Conservation (phyloP, 805 yeast species). For the Wickerhamomyces silvicola region DNA sequence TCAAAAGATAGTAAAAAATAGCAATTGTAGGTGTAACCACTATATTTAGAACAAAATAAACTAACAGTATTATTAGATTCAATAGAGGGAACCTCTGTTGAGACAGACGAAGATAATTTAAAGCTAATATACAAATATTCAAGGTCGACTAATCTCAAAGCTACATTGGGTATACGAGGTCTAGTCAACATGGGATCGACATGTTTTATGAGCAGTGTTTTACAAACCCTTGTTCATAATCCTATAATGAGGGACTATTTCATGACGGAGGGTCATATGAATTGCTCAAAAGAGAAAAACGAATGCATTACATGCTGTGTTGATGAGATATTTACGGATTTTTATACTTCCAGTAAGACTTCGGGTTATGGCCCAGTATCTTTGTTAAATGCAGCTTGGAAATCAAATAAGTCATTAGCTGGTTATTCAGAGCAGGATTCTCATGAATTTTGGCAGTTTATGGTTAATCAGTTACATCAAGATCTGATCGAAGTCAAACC, state of each 20-base stretch:
- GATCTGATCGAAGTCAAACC: slow-evolving; percentile 22
- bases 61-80: not conserved
- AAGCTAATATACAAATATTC: slow-evolving; percentile 27
- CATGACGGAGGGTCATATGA: slow-evolving; percentile 64
- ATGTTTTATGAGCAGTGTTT: slow-evolving; percentile 90
- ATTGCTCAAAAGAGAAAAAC: slow-evolving; percentile 37
- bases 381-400: slow-evolving; percentile 82
- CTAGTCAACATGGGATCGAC: slow-evolving; percentile 94
- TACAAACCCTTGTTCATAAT: slow-evolving; percentile 86
- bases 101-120: slow-evolving; percentile 17
- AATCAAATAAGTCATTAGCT: slow-evolving; percentile 74
- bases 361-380: slow-evolving; percentile 79
- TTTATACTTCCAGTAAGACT: slow-evolving; percentile 56
- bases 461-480: slow-evolving; percentile 75
- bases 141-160: slow-evolving; percentile 33
- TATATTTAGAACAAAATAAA: not conserved
- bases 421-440: slow-evolving; percentile 99
- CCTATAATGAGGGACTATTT: slow-evolving; percentile 78
- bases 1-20: slow-evolving; percentile 2
- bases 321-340: slow-evolving; percentile 69
- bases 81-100: slow-evolving; percentile 4
- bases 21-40: not conserved
- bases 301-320: slow-evolving; percentile 79
- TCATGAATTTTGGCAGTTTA: slow-evolving; percentile 93
- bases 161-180: slow-evolving; percentile 79